Evolutionary conservation across 1,139 yeast species (phyloP), one percentile per base, ranked within the genome.

Genomic region (Debaryomycetaceae sp.): DNA sequence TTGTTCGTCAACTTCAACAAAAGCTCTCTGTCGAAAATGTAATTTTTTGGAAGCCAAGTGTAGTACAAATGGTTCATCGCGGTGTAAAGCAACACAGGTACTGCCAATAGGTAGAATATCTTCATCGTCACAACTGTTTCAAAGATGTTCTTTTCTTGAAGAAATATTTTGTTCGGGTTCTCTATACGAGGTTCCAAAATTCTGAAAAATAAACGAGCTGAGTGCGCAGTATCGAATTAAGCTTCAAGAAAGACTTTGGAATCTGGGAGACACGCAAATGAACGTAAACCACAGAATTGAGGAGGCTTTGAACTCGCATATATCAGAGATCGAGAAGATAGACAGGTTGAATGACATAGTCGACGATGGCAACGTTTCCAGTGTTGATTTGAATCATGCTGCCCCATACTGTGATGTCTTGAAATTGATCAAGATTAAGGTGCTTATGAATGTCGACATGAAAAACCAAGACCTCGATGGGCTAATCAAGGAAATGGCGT

Each of bases 21-120:
- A 6, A 70, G 74, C 11, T 63, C 64, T 36, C 68, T 69, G 54
- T 82, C 83, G 56, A 83, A 86, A 39, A 80, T 72, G 65, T 78
- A 93, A 56, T 76, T 71, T 20, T 59, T 58, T 29, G 96, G 96
- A 46, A 91, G 72, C 89, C 89, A 84, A 13, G 81, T 72, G 58
- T 72, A 57, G 63, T 69, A 82, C 38, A 82, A 60, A 40, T 57
- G 57, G 60, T 81, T 69, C 55, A 78, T 57, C 3, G 68, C 42
- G 17, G 56, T 51, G 56, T 60, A 76, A 24, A 67, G 14, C 13
- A 55, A 53, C 22, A 59, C 38, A 1, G 67, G 66, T 34, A 66
- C 48, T 14, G 55, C 46, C 8, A 55, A 50, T 14, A 57, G 45
- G 42, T 51, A 52, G 40, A 58, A 48, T 37, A 60, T 45, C 52